Percentiles rank a stretch among this genome's conserved stretches.
These are phyloP conservation scores for Polytrichum formosum DNA, from an alignment of 225 moss, liverwort and hornwort genomes.

Conservation along the genomic window DNA sequence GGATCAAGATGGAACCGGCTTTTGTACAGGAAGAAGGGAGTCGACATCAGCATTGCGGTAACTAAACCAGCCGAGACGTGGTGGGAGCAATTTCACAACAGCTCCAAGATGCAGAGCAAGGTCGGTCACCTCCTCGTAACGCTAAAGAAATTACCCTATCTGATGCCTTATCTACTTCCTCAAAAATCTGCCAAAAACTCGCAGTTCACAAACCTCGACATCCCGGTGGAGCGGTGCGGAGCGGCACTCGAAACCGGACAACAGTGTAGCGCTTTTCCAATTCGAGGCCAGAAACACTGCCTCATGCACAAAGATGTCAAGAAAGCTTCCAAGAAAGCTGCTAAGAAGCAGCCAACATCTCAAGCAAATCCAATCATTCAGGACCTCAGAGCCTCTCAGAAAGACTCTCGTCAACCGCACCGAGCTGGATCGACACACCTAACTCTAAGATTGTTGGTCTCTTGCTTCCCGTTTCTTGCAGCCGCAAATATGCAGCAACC, in stretches of 20 bases:
- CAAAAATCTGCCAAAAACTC: slow-evolving; percentile 34
- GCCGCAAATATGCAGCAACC: slow-evolving; percentile 6
- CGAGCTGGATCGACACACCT: slow-evolving; percentile 4
- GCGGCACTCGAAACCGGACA: slow-evolving; percentile 29
- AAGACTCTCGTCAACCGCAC: slow-evolving; percentile 2
- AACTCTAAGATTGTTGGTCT: neutral
- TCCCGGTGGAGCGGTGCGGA: slow-evolving; percentile 53
- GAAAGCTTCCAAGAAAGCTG: slow-evolving; percentile 24
- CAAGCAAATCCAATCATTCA: slow-evolving; percentile 11
- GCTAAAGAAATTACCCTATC: slow-evolving; percentile 16
- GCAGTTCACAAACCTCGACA: slow-evolving; percentile 51
- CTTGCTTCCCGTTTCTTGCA: slow-evolving; percentile 27
- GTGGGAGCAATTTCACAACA: slow-evolving; percentile 8
- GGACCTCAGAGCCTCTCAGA: slow-evolving; percentile 22
- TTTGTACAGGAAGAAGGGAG: slow-evolving; percentile 18
- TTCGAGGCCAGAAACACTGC: slow-evolving; percentile 47
- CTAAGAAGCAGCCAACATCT: neutral
- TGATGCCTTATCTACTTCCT: slow-evolving; percentile 13
- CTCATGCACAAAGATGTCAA: slow-evolving; percentile 27
- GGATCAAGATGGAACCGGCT: slow-evolving; percentile 30
- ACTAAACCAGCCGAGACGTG: slow-evolving; percentile 35
- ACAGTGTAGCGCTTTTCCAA: slow-evolving; percentile 38
- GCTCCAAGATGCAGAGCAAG: slow-evolving; percentile 3
- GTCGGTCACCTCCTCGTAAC: slow-evolving; percentile 21
- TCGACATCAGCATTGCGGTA: slow-evolving; percentile 58